phyloP scores from a whole-genome alignment of 179 eudicot species.

The Actinidia polygama region DNA sequence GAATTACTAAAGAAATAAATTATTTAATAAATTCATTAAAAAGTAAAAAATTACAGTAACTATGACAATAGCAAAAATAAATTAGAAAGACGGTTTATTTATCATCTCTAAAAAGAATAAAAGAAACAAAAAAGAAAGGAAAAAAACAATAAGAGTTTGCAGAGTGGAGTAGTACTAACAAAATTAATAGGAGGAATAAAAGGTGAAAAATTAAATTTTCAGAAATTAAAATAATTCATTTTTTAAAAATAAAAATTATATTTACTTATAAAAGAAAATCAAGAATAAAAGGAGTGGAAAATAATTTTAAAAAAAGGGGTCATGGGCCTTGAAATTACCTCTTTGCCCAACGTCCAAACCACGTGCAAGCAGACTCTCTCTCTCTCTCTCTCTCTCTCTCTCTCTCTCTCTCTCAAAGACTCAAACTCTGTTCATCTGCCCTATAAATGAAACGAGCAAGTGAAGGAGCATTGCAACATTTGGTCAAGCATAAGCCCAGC shows the following conservation, averaged over 20 bases:
- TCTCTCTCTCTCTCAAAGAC: neutral
- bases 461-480: neutral
- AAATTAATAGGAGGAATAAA: neutral
- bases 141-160: neutral
- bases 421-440: neutral
- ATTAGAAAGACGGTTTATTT: neutral
- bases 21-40: too few species aligned
- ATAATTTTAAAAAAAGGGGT: neutral
- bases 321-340: neutral
- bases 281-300: neutral
- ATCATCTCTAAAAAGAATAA: too few species aligned
- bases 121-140: neutral
- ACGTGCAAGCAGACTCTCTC: constrained; percentile 21
- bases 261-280: neutral
- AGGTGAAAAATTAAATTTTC: neutral
- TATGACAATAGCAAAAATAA: neutral
- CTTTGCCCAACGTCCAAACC: constrained; percentile 16
- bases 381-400: neutral
- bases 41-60: neutral
- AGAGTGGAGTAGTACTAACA: neutral
- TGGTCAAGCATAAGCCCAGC: neutral
- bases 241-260: neutral
- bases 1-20: too few species aligned
- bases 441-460: neutral
- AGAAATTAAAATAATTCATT: neutral